Evolutionary conservation across 1,139 yeast genomes (phyloP).

Genomic region (Taphrina deformans): DNA sequence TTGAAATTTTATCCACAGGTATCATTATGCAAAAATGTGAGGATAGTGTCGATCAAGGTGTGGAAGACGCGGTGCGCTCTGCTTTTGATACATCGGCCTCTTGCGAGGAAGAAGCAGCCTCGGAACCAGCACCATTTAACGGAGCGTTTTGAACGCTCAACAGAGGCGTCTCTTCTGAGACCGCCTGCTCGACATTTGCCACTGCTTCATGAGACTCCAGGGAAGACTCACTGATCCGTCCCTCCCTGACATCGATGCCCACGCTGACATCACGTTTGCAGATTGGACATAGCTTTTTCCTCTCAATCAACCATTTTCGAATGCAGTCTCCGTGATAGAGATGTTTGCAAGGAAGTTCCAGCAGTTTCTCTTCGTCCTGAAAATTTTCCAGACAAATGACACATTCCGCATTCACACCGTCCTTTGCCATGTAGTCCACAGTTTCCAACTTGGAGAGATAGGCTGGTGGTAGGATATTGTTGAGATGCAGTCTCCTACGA

Average conservation of each 20-base stretch:
- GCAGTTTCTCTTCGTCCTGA: constrained; percentile 45
- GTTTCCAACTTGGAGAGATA: constrained; percentile 18
- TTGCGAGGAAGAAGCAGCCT: background rate
- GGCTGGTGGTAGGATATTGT: constrained; percentile 23
- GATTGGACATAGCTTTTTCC: constrained; percentile 47
- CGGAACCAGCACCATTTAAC: background rate
- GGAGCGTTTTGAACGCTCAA: background rate
- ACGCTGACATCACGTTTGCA: constrained; percentile 45
- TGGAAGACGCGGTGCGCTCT: too few relatives aligned
- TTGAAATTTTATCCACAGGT: background rate
- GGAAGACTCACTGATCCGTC: constrained; percentile 8
- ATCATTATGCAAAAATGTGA: background rate
- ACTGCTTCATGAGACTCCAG: background rate
- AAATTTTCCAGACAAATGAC: constrained; percentile 51
- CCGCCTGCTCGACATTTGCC: background rate
- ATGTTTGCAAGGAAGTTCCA: constrained; percentile 51
- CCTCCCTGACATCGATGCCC: constrained; percentile 25
- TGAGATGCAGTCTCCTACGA: constrained; percentile 40
- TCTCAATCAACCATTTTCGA: constrained; percentile 48
- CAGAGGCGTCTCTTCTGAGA: constrained; percentile 5
- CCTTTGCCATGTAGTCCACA: constrained; percentile 25
- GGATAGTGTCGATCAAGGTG: background rate
- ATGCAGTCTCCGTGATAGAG: constrained; percentile 51
- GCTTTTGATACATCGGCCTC: background rate
- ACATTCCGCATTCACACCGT: constrained; percentile 44